Evolutionary conservation across 2,329 filamentous ascomycete genomes (phyloP), one percentile per base, ranked within the genome.

Genomic region (Pseudogymnoascus sp.): DNA sequence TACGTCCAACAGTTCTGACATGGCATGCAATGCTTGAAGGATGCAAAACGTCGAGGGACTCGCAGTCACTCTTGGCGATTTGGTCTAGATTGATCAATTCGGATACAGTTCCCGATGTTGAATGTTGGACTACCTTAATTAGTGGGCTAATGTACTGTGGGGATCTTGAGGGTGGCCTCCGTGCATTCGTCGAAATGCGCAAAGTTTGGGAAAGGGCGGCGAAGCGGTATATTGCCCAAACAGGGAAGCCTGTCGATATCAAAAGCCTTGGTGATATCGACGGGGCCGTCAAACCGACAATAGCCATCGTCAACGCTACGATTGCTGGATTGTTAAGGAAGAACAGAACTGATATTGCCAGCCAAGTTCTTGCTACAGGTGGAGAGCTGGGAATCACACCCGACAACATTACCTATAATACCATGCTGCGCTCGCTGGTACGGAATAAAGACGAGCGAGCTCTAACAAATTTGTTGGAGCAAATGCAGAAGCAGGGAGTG

Each of bases 11-110:
- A 5, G 68, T 87, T 61, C 80, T 77, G 67, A 87, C 89, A 0
- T 94, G 88, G 82, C 87, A 85, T 39, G 77, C 83, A 45, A 88
- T 94, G 82, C 82, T 94, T 66, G 79, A 83, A 62, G 89, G 89
- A 1, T 90, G 86, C 73, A 82, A 81, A 69, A 79, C 78, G 59
- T 79, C 83, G 59, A 78, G 79, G 61, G 85, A 90, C 67, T 66
- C 78, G 0, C 72, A 76, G n/a, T 84, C 80, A 21, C 77, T 92
- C 64, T 82, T 87, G 61, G 78, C 78, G 1, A 79, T 92, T 33
- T 95, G 90, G 90, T 67, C 74, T 0, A 83, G 82, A 65, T 83
- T 94, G 74, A 69, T 81, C 3, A 70, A 70, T 7, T 80, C 84
- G 1, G 82, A 82, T 1, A 69, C 85, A 8, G 74, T 80, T 65